A percentile compares a stretch with the other conserved stretches of the same genome.
Conservation (phyloP, 163 green algal genomes). For the Scenedesmus sp. region DNA sequence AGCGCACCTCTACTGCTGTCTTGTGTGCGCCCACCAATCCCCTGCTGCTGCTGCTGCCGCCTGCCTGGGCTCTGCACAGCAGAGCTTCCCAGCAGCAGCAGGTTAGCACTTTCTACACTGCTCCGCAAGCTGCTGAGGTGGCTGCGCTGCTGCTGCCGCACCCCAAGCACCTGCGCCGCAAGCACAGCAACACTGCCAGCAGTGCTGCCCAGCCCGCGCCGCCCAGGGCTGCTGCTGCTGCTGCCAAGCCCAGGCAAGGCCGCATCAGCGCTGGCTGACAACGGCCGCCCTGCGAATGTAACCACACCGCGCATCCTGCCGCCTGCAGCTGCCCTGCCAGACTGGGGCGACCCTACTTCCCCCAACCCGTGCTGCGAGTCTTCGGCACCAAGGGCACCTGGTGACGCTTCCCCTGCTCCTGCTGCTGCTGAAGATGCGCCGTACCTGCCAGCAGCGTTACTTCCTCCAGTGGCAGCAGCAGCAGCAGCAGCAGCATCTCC, state of each 20-base stretch:
- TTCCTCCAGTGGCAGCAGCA: background rate
- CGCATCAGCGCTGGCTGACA: background rate
- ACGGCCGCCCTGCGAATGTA: background rate
- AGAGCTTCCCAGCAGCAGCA: slow-evolving; percentile 8
- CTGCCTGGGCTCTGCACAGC: background rate
- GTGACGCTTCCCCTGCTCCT: background rate
- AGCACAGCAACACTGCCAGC: background rate
- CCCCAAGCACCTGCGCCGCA: background rate
- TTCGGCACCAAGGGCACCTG: background rate
- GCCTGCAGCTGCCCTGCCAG: slow-evolving; percentile 10
- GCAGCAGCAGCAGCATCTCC: background rate
- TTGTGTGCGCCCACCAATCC: no score
- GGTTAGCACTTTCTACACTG: slow-evolving; percentile 16
- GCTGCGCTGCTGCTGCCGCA: slow-evolving; percentile 12
- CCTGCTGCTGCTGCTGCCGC: slow-evolving; percentile 11
- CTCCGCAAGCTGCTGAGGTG: slow-evolving; percentile 35
- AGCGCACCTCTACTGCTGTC: background rate
- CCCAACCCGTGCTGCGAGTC: background rate
- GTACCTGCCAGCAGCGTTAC: background rate
- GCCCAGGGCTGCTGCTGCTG: background rate
- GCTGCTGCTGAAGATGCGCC: background rate
- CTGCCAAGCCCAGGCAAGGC: background rate
- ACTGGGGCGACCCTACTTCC: background rate
- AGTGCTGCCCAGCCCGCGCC: background rate
- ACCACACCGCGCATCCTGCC: background rate